A percentile compares a stretch with the other conserved stretches of the same genome.
Conservation (phyloP, 148 eudicot species). For the Rhododendron henanense region DNA sequence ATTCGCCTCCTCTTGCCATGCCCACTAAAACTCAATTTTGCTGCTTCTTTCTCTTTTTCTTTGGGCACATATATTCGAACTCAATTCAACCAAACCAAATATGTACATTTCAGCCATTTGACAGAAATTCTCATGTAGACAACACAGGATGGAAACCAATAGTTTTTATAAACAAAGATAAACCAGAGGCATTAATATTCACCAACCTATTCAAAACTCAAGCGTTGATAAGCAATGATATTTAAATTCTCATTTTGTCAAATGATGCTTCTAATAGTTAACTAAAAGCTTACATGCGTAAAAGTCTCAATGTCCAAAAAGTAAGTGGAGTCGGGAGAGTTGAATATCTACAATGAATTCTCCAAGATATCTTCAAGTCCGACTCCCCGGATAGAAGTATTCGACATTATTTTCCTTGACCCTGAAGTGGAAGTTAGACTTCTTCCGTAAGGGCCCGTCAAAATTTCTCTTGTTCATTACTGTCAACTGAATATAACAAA, state of each 20-base stretch:
- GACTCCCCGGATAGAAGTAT: slow-evolving; percentile 77
- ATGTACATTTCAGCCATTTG: background rate
- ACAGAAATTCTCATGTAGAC: background rate
- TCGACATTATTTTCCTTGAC: slow-evolving; percentile 67
- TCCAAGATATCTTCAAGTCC: slow-evolving; percentile 31
- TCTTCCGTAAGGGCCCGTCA: slow-evolving; percentile 26
- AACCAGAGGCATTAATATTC: background rate
- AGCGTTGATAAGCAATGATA: background rate
- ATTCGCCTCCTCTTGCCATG: no score
- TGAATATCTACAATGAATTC: background rate
- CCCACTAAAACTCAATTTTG: background rate
- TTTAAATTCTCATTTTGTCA: background rate
- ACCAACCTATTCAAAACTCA: background rate
- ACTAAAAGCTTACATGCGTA: background rate
- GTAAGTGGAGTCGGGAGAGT: background rate
- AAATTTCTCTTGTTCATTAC: slow-evolving; percentile 45
- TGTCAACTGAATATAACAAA: slow-evolving; percentile 53
- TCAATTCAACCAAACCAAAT: background rate
- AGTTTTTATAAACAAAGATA: background rate
- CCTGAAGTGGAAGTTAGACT: slow-evolving; percentile 65
- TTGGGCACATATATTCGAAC: background rate
- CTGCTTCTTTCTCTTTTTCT: background rate
- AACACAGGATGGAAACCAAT: background rate
- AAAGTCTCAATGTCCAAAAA: background rate
- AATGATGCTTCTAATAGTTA: background rate